phyloP scores from a whole-genome alignment of 345 rosid species.

The Aegle marmelos region DNA sequence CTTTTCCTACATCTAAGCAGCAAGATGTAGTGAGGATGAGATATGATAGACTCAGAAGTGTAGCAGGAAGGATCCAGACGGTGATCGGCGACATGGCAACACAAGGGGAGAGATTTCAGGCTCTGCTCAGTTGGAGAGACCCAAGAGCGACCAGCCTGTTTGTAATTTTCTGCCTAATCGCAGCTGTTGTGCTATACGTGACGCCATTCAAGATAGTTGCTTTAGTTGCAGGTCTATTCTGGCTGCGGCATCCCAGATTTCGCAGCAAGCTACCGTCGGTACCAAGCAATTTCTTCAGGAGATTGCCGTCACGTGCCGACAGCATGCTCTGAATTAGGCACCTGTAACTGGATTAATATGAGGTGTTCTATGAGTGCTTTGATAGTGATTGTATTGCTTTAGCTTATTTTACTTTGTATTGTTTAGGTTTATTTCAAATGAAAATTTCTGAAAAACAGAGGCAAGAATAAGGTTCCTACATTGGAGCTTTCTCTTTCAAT shows the following conservation, averaged over 20 bases:
- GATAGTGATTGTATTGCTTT: background rate
- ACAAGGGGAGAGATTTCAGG: slow-evolving; percentile 78
- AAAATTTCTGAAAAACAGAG: background rate
- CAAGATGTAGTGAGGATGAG: slow-evolving; percentile 76
- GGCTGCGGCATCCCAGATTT: slow-evolving; percentile 83
- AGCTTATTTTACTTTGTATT: background rate
- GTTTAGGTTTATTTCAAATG: background rate
- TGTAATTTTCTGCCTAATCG: slow-evolving; percentile 58
- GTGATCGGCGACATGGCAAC: slow-evolving; percentile 85
- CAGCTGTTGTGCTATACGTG: slow-evolving; percentile 62
- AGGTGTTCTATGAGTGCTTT: background rate
- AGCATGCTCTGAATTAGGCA: slow-evolving; percentile 53
- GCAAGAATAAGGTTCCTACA: background rate
- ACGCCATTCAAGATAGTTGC: slow-evolving; percentile 71
- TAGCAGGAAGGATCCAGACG: slow-evolving; percentile 80
- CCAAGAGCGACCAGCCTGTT: slow-evolving; percentile 78
- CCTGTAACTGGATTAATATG: background rate
- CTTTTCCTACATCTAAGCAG: slow-evolving; percentile 66
- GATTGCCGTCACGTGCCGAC: slow-evolving; percentile 74
- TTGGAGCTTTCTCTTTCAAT: background rate
- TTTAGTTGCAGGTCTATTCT: slow-evolving; percentile 53
- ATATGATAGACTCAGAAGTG: slow-evolving; percentile 76
- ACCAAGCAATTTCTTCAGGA: slow-evolving; percentile 84
- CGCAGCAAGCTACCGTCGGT: slow-evolving; percentile 83
- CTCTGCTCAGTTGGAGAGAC: slow-evolving; percentile 78